Evolutionary conservation across 1,284 basidiomycete genomes (phyloP), one percentile per base, ranked within the genome.

Genomic region (Sanghuangporus weigelae): DNA sequence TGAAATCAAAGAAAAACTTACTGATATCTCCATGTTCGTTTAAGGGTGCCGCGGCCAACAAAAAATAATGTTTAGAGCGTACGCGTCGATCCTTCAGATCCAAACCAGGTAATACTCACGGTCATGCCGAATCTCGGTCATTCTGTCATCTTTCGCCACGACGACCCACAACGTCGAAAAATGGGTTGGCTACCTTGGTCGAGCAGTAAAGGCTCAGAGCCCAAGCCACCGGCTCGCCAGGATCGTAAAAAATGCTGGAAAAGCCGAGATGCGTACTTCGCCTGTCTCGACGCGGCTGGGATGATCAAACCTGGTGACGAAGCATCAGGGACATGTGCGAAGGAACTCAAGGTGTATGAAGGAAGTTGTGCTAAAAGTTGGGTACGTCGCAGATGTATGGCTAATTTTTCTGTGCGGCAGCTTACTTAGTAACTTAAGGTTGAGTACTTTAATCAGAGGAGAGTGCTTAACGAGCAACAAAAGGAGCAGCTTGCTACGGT

Each of bases 391-490:
- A 10, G 7, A 36, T 12, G 10, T 19, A 38, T 36, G 63, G 26
- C 48, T 67, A 10, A 53, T 49, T n/a, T 35, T 63, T 12, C 48
- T 39, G 44, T 26, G 10, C 19, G 48, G 40, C 7, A 38, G 48
- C 16, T 31, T 10, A 57, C 55, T 42, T 31, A 19, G 26, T 16
- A 44, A 31, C 59, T 39, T 0, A 67, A 93, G 92, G 85, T 93
- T 69, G 87, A 88, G 39, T 93, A 93, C 72, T 93, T 93, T 70
- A 92, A 93, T 76, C 88, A 90, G 71, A 82, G 90, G 42, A 79
- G 91, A 59, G 81, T 91, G 35, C 82, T 92, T 62, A 87, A 83
- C 16, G 89, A 89, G 66, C 83, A 84, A 62, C 89, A 91, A 73
- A 87, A 86, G 68, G 83, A 84, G 56, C 78, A 86, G 61, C 78